A percentile compares a stretch with the other conserved stretches of the same genome.
phyloP scores from a whole-genome alignment of 495 filamentous ascomycete species.

The Neurospora hispaniola region DNA sequence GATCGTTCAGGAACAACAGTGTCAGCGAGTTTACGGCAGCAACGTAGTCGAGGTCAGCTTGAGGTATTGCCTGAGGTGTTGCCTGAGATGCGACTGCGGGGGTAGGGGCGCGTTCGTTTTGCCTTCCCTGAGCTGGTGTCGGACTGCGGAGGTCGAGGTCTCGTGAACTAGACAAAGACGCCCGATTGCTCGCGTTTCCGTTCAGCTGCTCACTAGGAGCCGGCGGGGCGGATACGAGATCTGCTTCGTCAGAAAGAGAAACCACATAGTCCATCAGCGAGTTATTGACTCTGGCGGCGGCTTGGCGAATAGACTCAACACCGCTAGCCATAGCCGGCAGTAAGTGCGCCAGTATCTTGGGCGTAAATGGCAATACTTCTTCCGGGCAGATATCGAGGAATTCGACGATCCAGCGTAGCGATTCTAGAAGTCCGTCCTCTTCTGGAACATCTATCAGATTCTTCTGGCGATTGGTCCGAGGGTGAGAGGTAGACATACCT shows the following conservation, averaged over 20 bases:
- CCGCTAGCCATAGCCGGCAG: constrained; percentile 91
- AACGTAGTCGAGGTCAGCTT: constrained; percentile 84
- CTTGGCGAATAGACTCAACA: constrained; percentile 76
- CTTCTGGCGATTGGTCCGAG: constrained; percentile 1
- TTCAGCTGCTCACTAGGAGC: constrained; percentile 44
- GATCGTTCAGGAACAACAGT: constrained; percentile 87
- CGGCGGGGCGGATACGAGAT: constrained; percentile 30
- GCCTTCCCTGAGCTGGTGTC: constrained; percentile 38
- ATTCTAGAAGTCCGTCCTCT: constrained; percentile 82
- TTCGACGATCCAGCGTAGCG: constrained; percentile 87
- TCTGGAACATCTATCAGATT: constrained; percentile 37
- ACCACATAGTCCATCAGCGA: constrained; percentile 87
- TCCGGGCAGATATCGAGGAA: constrained; percentile 97
- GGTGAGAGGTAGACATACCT: constrained; percentile 37
- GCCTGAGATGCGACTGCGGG: constrained; percentile 32
- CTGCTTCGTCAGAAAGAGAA: constrained; percentile 70
- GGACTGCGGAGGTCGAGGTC: constrained; percentile 45
- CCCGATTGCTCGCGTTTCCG: constrained; percentile 39
- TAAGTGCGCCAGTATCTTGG: constrained; percentile 80
- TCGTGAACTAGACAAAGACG: constrained; percentile 42
- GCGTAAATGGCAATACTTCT: constrained; percentile 92
- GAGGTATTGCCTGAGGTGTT: constrained; percentile 15
- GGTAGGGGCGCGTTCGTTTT: constrained; percentile 19
- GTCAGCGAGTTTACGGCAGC: constrained; percentile 93
- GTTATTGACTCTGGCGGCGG: constrained; percentile 78